Conservation (phyloP, 2,329 filamentous ascomycete genomes). For the Pseudocercospora crystallina region DNA sequence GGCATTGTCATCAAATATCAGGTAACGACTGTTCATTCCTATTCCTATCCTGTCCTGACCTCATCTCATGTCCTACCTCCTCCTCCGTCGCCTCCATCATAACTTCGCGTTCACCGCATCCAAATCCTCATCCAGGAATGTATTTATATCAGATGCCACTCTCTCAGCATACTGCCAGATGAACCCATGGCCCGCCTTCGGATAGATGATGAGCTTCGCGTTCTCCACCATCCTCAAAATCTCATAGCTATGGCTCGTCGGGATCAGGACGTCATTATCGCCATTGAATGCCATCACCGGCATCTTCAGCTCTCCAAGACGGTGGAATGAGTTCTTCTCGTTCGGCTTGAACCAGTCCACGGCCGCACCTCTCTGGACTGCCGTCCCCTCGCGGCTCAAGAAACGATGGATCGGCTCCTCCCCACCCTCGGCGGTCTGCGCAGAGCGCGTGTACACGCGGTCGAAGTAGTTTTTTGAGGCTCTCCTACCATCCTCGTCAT, state of each 20-base stretch:
- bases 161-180: conserved; percentile 8
- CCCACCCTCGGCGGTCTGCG: not conserved
- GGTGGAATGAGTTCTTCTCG: conserved; percentile 1
- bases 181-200: conserved; percentile 11
- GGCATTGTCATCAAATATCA: too few relatives aligned
- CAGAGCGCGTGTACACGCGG: not conserved
- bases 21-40: too few relatives aligned
- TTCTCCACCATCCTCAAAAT: conserved; percentile 3
- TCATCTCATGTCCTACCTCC: not conserved
- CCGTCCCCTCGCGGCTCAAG: not conserved
- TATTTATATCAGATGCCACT: not conserved
- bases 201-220: conserved; percentile 10
- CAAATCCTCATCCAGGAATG: conserved; percentile 5
- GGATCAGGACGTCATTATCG: conserved; percentile 4
- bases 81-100: not conserved
- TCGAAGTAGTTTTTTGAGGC: conserved; percentile 5
- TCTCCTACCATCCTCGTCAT: not conserved
- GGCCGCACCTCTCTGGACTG: not conserved
- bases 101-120: conserved; percentile 2
- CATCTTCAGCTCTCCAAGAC: conserved; percentile 9
- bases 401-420: not conserved
- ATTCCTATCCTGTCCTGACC: too few relatives aligned
- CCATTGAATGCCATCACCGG: conserved; percentile 5
- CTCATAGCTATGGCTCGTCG: conserved; percentile 7
- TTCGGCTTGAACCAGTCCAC: conserved; percentile 1